Evolutionary conservation across 768 basidiomycete species (phyloP).

Genomic region (Suillus tomentosus): DNA sequence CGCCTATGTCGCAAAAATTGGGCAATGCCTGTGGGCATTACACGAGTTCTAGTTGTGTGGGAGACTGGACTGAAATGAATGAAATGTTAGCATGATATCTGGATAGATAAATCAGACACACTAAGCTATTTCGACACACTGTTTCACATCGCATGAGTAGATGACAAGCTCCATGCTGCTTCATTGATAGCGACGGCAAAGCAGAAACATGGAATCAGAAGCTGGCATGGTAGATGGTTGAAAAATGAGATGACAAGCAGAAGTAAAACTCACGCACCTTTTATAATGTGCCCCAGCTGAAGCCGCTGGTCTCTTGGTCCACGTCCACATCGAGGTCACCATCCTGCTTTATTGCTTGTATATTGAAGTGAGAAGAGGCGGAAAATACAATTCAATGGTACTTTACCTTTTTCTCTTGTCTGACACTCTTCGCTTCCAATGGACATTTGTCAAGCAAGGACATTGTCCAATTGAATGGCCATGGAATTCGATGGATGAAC

Average conservation of each 20-base stretch:
- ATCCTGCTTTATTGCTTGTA: not conserved
- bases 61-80: not conserved
- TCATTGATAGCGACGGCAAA: not conserved
- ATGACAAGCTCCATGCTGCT: not conserved
- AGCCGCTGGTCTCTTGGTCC: not conserved
- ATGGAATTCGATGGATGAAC: no score
- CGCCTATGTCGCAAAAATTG: not conserved
- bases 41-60: not conserved
- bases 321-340: not conserved
- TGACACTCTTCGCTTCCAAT: not conserved
- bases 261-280: not conserved
- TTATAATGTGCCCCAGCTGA: not conserved
- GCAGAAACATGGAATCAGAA: not conserved
- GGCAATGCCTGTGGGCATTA: not conserved
- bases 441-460: not conserved
- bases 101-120: not conserved
- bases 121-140: not conserved
- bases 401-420: not conserved
- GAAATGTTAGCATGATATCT: slow-evolving; percentile 2
- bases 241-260: slow-evolving; percentile 1
- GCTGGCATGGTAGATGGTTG: not conserved
- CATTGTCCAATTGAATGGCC: not conserved
- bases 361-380: slow-evolving; percentile 1
- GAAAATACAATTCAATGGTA: slow-evolving; percentile 1
- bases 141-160: not conserved